These are phyloP conservation scores for Ceratocystis ficicola DNA, from an alignment of 2,329 filamentous ascomycete genomes.

Conservation along the genomic window DNA sequence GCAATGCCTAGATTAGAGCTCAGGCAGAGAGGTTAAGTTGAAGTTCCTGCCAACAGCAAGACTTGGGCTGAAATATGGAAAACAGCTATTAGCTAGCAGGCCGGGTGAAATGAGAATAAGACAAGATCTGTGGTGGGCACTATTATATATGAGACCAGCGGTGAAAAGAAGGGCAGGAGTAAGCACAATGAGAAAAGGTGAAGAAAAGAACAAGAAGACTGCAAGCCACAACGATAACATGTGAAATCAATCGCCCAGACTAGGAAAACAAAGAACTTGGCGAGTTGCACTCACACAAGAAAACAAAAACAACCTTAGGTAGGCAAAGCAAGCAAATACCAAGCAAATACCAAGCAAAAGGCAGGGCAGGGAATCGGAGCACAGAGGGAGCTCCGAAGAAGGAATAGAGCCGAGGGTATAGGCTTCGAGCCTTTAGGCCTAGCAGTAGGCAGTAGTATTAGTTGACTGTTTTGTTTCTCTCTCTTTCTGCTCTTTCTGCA, in stretches of 20 bases:
- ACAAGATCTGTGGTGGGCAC: not conserved
- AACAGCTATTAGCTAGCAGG: not conserved
- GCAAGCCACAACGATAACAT: not conserved
- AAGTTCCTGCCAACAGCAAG: not conserved
- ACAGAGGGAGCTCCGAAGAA: constrained; percentile 1
- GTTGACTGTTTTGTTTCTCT: no score
- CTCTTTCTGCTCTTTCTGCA: no score
- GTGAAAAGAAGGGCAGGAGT: not conserved
- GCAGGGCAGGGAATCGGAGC: not conserved
- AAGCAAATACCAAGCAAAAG: not conserved
- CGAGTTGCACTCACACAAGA: not conserved
- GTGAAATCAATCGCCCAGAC: not conserved
- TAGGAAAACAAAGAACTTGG: not conserved
- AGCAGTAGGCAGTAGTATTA: no score
- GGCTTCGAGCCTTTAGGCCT: not conserved
- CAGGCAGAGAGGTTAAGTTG: not conserved
- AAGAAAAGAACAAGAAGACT: not conserved
- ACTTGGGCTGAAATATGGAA: constrained; percentile 9
- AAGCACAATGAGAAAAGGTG: not conserved
- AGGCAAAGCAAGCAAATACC: constrained; percentile 3
- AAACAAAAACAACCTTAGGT: not conserved
- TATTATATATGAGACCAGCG: not conserved
- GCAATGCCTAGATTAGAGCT: not conserved
- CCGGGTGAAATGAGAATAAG: no score
- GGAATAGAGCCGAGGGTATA: constrained; percentile 10